Evolutionary conservation across 148 eudicot genomes (phyloP).

Genomic region (Persicaria tinctoria): DNA sequence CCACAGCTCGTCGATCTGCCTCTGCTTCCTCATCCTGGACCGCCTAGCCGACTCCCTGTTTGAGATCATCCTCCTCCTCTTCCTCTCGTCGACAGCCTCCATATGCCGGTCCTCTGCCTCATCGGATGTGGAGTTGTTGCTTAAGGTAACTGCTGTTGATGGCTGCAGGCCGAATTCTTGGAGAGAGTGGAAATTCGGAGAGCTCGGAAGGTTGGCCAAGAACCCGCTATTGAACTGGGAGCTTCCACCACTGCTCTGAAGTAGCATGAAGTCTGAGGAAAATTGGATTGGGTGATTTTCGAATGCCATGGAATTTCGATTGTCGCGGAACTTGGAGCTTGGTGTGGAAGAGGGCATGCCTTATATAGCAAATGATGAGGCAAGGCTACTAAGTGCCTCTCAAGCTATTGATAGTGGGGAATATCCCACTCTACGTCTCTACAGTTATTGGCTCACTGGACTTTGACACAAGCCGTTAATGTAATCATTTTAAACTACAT

Average conservation of each 20-base stretch:
- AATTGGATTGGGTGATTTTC: slow-evolving; percentile 18
- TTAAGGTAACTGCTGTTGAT: slow-evolving; percentile 17
- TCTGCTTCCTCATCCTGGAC: slow-evolving; percentile 86
- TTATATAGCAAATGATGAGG: not conserved
- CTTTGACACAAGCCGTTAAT: too few relatives aligned
- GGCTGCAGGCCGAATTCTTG: slow-evolving; percentile 26
- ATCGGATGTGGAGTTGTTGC: slow-evolving; percentile 55
- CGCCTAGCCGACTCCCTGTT: slow-evolving; percentile 81
- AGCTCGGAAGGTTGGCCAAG: slow-evolving; percentile 17
- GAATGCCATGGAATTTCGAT: slow-evolving; percentile 20
- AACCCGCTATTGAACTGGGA: not conserved
- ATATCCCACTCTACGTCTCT: too few relatives aligned
- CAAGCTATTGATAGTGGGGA: too few relatives aligned
- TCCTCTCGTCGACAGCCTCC: slow-evolving; percentile 58
- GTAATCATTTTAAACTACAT: too few relatives aligned
- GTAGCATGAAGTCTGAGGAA: slow-evolving; percentile 20
- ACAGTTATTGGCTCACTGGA: too few relatives aligned
- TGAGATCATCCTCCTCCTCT: slow-evolving; percentile 74
- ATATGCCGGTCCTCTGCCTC: slow-evolving; percentile 39
- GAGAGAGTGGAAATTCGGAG: slow-evolving; percentile 15
- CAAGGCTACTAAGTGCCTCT: not conserved
- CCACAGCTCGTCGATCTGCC: slow-evolving; percentile 74
- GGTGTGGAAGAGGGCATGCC: not conserved
- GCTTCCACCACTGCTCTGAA: not conserved
- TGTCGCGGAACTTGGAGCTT: slow-evolving; percentile 9